Conservation (phyloP, 345 rosid genomes). For the Sonneratia caseolaris region DNA sequence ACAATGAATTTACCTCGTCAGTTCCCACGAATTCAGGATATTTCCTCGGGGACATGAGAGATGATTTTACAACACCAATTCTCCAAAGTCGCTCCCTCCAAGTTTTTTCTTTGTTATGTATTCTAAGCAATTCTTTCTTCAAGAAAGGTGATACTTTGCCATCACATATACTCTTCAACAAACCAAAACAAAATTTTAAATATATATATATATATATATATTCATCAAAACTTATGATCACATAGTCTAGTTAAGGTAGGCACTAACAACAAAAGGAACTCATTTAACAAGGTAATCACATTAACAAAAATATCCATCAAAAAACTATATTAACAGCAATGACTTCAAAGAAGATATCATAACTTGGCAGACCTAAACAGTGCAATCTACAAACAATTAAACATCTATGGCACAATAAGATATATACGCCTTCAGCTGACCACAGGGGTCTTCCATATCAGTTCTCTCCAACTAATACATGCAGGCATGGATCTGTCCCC, state of each 20-base stretch:
- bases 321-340: not conserved
- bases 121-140: slow-evolving; percentile 64
- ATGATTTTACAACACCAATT: slow-evolving; percentile 69
- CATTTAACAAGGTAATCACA: not conserved
- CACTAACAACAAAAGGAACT: not conserved
- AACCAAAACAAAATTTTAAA: slow-evolving; percentile 6
- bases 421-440: not conserved
- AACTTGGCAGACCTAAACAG: not conserved
- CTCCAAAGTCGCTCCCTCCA: slow-evolving; percentile 85
- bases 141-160: slow-evolving; percentile 49
- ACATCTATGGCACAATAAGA: not conserved
- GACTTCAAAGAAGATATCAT: not conserved
- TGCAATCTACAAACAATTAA: not conserved
- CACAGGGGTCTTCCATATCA: not conserved
- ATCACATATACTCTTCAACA: slow-evolving; percentile 34
- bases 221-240: not conserved
- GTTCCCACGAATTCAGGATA: slow-evolving; percentile 73
- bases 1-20: slow-evolving; percentile 54
- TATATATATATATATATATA: too few species aligned
- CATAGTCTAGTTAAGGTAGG: not conserved
- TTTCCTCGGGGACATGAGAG: slow-evolving; percentile 55
- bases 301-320: not conserved
- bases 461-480: not conserved
- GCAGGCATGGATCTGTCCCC: not conserved
- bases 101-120: slow-evolving; percentile 53